A percentile compares a stretch with the other conserved stretches of the same genome.
phyloP scores from a whole-genome alignment of 1,284 basidiomycete genomes.

The Ceratobasidium papillatum region DNA sequence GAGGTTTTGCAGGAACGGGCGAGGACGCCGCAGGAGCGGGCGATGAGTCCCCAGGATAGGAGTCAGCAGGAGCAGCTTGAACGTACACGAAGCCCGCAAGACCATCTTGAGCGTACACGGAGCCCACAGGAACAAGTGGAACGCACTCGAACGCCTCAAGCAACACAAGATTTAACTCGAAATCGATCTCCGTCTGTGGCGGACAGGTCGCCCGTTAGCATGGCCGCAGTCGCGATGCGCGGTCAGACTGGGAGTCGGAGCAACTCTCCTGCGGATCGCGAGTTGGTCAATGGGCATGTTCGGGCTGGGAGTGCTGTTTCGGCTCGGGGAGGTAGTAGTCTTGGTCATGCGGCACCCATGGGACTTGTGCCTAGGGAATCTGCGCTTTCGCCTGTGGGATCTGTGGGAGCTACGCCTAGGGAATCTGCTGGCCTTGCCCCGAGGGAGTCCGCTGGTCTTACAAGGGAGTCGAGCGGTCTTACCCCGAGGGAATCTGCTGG shows the following conservation, averaged over 20 bases:
- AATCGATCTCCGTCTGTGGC: slow-evolving; percentile 24
- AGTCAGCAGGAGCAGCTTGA: neutral
- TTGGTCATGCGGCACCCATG: too few relatives aligned
- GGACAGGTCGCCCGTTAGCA: slow-evolving; percentile 13
- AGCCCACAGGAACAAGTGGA: slow-evolving; percentile 4
- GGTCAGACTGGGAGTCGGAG: slow-evolving; percentile 22
- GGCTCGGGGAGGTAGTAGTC: too few relatives aligned
- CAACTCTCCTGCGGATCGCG: slow-evolving; percentile 23
- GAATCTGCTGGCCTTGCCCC: neutral
- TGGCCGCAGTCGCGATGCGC: slow-evolving; percentile 30
- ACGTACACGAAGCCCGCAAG: neutral
- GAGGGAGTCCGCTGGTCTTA: neutral
- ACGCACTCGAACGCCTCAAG: slow-evolving; percentile 8
- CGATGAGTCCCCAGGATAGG: neutral
- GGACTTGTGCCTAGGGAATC: neutral
- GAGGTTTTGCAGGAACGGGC: neutral
- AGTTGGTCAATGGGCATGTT: neutral
- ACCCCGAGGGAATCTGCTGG: neutral
- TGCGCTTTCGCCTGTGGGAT: neutral
- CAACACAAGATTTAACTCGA: neutral
- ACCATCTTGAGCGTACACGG: neutral
- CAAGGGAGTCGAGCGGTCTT: neutral
- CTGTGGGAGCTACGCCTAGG: neutral
- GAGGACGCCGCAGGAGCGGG: neutral
- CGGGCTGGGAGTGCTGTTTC: slow-evolving; percentile 27